These are phyloP conservation scores for Westerdykella aurantiaca DNA, from an alignment of 2,329 filamentous ascomycete species.

Conservation along the genomic window DNA sequence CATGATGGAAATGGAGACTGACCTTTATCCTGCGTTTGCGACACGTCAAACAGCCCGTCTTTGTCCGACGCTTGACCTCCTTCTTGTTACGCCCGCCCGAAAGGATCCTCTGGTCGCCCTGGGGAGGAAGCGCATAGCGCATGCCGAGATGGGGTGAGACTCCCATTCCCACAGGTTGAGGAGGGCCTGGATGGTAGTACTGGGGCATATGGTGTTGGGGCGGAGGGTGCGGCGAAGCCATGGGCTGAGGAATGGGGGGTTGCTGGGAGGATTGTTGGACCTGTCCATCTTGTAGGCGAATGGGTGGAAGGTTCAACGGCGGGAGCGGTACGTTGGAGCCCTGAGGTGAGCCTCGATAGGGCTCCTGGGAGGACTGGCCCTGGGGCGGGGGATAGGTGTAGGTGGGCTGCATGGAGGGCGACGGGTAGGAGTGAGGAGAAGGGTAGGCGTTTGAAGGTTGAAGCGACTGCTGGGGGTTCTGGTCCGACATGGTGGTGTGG, in stretches of 20 bases:
- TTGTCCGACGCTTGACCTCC: conserved; percentile 70
- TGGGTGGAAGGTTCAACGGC: conserved; percentile 47
- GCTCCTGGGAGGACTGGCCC: conserved; percentile 34
- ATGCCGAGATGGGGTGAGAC: conserved; percentile 45
- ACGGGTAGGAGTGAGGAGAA: conserved; percentile 47
- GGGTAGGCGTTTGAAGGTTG: conserved; percentile 37
- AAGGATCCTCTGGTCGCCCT: conserved; percentile 48
- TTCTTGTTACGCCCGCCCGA: conserved; percentile 61
- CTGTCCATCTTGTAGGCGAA: conserved; percentile 46
- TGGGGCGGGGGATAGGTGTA: conserved; percentile 46
- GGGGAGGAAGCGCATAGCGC: conserved; percentile 53
- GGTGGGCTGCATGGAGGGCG: conserved; percentile 45
- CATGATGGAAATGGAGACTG: conserved; percentile 13
- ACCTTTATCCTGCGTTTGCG: conserved; percentile 66
- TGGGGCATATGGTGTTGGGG: conserved; percentile 47
- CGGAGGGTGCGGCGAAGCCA: conserved; percentile 51
- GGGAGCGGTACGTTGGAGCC: conserved; percentile 41
- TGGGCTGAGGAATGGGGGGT: conserved; percentile 34
- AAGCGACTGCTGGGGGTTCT: conserved; percentile 25
- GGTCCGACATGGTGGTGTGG: conserved; percentile 31
- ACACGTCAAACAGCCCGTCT: conserved; percentile 61
- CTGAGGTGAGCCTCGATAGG: conserved; percentile 44
- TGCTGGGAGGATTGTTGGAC: conserved; percentile 27
- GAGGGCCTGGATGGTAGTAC: conserved; percentile 45
- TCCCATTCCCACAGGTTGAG: conserved; percentile 42